Evolutionary conservation across 345 rosid genomes (phyloP).

Genomic region (Lumnitzera racemosa): DNA sequence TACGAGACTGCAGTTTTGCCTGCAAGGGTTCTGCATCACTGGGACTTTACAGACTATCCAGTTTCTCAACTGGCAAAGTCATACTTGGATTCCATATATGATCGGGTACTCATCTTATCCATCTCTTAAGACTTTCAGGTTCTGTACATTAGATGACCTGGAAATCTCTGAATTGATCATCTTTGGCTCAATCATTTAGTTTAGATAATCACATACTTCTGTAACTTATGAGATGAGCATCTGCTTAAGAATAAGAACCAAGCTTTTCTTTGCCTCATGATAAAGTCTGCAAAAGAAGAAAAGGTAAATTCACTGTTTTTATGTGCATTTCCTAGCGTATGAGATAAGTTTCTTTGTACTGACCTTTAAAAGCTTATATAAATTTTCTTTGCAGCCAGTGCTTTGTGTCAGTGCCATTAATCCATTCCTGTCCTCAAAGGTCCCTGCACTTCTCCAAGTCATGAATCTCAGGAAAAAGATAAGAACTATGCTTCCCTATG

Average conservation of each 20-base stretch:
- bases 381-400: constrained; percentile 65
- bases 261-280: too few relatives aligned
- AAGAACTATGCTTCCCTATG: constrained; percentile 68
- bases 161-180: background rate
- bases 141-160: too few relatives aligned
- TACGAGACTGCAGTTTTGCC: constrained; percentile 85
- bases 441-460: constrained; percentile 81
- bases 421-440: constrained; percentile 79
- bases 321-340: too few relatives aligned
- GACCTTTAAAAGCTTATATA: constrained; percentile 1
- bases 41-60: constrained; percentile 80
- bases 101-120: constrained; percentile 46
- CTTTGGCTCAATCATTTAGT: too few relatives aligned
- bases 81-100: constrained; percentile 81
- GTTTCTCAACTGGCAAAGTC: constrained; percentile 91
- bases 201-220: too few relatives aligned
- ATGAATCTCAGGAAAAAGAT: constrained; percentile 64
- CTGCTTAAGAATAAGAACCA: too few relatives aligned
- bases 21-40: constrained; percentile 80
- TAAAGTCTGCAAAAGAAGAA: too few relatives aligned
- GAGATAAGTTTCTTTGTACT: background rate
- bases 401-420: constrained; percentile 95
- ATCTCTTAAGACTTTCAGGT: background rate
- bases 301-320: too few relatives aligned
- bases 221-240: too few relatives aligned